These are phyloP conservation scores for Corrigiola litoralis DNA, from an alignment of 179 eudicot genomes.

Conservation along the genomic window DNA sequence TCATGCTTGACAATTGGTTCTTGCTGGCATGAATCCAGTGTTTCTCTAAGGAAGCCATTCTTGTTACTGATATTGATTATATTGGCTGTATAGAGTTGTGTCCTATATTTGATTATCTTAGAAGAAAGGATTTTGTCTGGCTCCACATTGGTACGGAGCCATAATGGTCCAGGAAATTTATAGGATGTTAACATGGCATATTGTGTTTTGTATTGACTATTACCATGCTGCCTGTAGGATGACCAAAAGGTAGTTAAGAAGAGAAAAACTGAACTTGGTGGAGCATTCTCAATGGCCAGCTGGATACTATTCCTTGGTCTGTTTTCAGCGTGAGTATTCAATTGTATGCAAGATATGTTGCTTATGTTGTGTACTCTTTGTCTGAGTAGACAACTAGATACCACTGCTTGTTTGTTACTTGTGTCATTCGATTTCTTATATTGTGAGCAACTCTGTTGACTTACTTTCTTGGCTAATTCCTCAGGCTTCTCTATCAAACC, in stretches of 20 bases:
- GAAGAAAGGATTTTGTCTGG: no score
- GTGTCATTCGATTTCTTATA: constrained; percentile 1
- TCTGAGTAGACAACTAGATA: neutral
- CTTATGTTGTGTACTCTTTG: constrained; percentile 1
- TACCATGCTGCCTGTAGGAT: constrained; percentile 39
- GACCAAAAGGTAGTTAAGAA: constrained; percentile 83
- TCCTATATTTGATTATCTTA: no score
- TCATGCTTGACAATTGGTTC: no score
- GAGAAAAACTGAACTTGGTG: constrained; percentile 97
- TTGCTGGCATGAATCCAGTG: no score
- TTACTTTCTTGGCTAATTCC: constrained; percentile 13
- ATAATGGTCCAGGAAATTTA: no score
- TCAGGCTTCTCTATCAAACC: constrained; percentile 82
- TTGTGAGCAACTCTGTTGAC: neutral
- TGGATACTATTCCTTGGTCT: constrained; percentile 92
- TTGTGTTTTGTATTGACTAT: neutral
- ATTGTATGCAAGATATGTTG: neutral
- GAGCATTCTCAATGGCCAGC: constrained; percentile 86
- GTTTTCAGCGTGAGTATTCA: constrained; percentile 73
- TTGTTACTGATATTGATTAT: no score
- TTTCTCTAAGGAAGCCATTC: no score
- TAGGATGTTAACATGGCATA: neutral
- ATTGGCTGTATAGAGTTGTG: no score
- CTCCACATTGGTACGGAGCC: no score
- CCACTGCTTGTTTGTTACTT: neutral